Base-by-base conservation (phyloP, 768 basidiomycete species). In the Ephemerocybe angulata region DNA sequence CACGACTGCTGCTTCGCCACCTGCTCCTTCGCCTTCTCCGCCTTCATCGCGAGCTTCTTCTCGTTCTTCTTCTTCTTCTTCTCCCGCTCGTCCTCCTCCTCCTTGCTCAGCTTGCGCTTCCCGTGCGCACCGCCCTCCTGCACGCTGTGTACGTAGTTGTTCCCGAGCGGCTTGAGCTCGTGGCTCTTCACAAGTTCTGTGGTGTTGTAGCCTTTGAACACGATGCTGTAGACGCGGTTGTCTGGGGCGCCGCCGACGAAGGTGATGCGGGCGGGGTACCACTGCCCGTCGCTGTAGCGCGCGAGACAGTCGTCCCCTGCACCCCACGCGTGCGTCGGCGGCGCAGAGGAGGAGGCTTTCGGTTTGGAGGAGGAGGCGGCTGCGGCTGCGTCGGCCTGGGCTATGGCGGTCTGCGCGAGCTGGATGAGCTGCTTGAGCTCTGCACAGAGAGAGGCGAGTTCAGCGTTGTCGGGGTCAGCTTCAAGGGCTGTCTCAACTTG, bases 11-110 rank as follows among this genome's bases (percentile, higher is more conserved):
- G 91, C 72, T 93, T 92, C 58, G 76, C 76, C 29, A 73, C 77
- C 73, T 95, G 93, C 66, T 95, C 93, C 69, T 93, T 91, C 10
- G 91, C 88, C 71, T 95, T 95, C 8, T 84, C 81, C 31, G 90
- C 91, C 63, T 81, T 84, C 17, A 75, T 80, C 75, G 94, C 93
- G 38, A 91, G 60, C 71, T 94, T 94, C 77, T 93, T 93, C 77
- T 94, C 93, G 64, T 93, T 94, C 76, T 92, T 93, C 77, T 93
- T 93, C 80, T 91, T 90, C 82, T 93, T 94, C 69, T 71, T 75
- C 61, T 93, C 93, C 69, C 84, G 79, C 72, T 94, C 92, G 62
- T 90, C 90, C 67, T 93, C 93, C 69, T 93, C 91, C 62, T 70
- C 85, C 64, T 86, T 86, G 49, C 73, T 83, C 64, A 88, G 70